Evolutionary conservation across 371 early-diverging fungal species (phyloP).

Genomic region (Mucor plumbeus): DNA sequence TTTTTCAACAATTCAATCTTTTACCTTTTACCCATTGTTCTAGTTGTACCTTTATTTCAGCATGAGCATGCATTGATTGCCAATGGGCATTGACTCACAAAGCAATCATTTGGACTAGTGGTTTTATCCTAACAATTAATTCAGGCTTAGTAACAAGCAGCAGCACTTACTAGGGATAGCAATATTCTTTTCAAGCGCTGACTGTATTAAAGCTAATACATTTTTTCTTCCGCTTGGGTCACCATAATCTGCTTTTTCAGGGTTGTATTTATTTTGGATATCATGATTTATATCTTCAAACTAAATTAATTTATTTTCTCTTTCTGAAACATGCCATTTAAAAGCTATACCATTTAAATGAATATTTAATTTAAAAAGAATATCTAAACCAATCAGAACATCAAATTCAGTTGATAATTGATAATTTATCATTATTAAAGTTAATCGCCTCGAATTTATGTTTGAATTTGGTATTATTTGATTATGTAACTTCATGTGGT

Average conservation of each 20-base stretch:
- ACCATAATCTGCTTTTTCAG: slow-evolving; percentile 14
- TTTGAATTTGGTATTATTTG: not conserved
- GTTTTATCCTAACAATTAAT: not conserved
- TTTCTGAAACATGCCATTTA: slow-evolving; percentile 16
- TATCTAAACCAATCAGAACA: slow-evolving; percentile 12
- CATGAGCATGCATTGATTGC: not conserved
- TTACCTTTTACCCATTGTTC: not conserved
- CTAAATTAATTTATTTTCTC: not conserved
- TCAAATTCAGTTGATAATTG: not conserved
- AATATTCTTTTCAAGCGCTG: not conserved
- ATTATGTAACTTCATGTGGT: not conserved
- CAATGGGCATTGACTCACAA: slow-evolving; percentile 5
- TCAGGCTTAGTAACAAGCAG: slow-evolving; percentile 10
- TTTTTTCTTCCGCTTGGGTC: not conserved
- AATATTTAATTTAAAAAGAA: slow-evolving; percentile 1
- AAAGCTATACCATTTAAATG: not conserved
- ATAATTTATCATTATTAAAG: slow-evolving; percentile 15
- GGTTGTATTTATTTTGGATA: not conserved
- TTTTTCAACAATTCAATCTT: slow-evolving; percentile 10
- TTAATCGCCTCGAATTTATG: slow-evolving; percentile 17
- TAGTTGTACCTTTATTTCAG: slow-evolving; percentile 5
- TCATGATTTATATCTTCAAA: slow-evolving; percentile 17
- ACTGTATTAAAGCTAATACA: not conserved
- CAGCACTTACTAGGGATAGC: not conserved
- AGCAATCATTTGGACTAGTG: not conserved